Evolutionary conservation across 2,329 filamentous ascomycete genomes (phyloP).

Genomic region (Knufia fluminis): DNA sequence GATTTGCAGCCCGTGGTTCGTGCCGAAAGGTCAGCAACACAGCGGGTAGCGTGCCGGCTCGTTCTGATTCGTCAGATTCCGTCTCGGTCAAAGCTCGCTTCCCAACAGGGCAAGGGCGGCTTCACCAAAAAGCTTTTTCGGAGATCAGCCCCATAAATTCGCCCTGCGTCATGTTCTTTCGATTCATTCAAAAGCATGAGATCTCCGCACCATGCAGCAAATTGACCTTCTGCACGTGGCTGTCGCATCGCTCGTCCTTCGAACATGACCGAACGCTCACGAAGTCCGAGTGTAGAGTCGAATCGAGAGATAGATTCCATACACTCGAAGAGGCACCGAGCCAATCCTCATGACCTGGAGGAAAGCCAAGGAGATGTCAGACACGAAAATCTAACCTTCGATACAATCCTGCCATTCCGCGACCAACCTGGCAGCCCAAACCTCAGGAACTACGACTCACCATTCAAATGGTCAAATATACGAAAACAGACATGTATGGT

Average conservation of each 20-base stretch:
- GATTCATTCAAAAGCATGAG: background rate
- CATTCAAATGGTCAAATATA: slow-evolving; percentile 60
- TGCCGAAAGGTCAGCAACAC: too few species aligned
- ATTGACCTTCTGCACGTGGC: background rate
- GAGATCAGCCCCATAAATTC: background rate
- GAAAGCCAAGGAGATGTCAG: background rate
- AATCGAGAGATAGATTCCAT: slow-evolving; percentile 4
- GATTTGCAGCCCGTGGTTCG: too few species aligned
- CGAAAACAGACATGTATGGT: slow-evolving; percentile 63
- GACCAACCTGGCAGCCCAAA: slow-evolving; percentile 45
- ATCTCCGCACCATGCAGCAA: background rate
- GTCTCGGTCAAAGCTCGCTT: background rate
- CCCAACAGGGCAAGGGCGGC: too few species aligned
- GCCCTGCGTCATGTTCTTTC: slow-evolving; percentile 1
- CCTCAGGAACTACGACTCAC: slow-evolving; percentile 57
- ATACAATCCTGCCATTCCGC: slow-evolving; percentile 46
- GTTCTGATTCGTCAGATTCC: background rate
- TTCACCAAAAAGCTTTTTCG: background rate
- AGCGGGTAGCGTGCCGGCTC: background rate
- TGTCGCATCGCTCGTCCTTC: background rate
- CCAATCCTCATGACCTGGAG: background rate
- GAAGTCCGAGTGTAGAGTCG: slow-evolving; percentile 5
- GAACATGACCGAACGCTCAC: slow-evolving; percentile 1
- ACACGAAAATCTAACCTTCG: slow-evolving; percentile 54
- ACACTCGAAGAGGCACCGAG: background rate